Evolutionary conservation across 139 green algal genomes (phyloP).

Genomic region (Astrephomene gubernaculifera): DNA sequence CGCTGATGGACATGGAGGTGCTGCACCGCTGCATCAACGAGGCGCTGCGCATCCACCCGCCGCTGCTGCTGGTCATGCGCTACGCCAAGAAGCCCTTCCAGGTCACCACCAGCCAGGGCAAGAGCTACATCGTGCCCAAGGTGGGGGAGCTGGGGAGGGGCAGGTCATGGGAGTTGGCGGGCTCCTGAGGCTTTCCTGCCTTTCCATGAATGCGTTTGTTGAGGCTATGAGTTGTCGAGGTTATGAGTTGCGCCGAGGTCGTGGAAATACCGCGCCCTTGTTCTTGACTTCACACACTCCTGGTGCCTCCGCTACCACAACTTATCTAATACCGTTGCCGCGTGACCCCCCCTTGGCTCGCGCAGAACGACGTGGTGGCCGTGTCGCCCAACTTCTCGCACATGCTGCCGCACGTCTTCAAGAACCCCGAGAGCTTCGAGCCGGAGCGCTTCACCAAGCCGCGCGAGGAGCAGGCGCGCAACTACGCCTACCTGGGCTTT

Average conservation of each 20-base stretch:
- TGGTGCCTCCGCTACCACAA: no score
- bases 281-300: no score
- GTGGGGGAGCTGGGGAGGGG: no score
- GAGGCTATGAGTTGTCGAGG: no score
- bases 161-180: no score
- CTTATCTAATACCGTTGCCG: no score
- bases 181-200: no score
- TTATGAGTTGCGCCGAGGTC: no score
- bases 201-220: no score
- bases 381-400: slow-evolving; percentile 92
- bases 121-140: slow-evolving; percentile 88
- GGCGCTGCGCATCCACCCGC: slow-evolving; percentile 95
- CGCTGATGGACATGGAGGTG: slow-evolving; percentile 90
- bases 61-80: slow-evolving; percentile 97
- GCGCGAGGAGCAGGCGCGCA: slow-evolving; percentile 88
- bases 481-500: slow-evolving; percentile 95
- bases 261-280: no score
- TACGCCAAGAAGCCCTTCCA: slow-evolving; percentile 88
- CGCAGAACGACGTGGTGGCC: slow-evolving; percentile 88
- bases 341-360: no score
- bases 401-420: slow-evolving; percentile 85
- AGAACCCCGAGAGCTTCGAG: slow-evolving; percentile 82
- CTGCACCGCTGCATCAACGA: slow-evolving; percentile 92
- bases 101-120: slow-evolving; percentile 85
- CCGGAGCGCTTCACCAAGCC: slow-evolving; percentile 84